phyloP scores from a whole-genome alignment of 495 filamentous ascomycete genomes.

The Amphirosellinia nigrospora region DNA sequence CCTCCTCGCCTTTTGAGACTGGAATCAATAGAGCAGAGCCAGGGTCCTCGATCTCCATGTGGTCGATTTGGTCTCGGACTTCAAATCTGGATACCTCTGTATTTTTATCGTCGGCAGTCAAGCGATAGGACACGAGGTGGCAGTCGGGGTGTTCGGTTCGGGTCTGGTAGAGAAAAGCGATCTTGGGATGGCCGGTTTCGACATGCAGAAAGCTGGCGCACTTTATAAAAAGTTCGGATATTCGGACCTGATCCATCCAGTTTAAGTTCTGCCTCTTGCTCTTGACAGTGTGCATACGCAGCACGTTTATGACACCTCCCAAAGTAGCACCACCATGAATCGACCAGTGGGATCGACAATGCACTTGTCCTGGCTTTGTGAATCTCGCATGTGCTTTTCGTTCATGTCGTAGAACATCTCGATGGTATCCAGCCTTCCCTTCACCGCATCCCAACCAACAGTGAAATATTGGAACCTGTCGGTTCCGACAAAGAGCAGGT shows the following conservation, averaged over 20 bases:
- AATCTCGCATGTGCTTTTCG: conserved; percentile 81
- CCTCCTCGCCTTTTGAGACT: conserved; percentile 62
- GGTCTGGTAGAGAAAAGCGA: conserved; percentile 86
- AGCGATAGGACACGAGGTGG: conserved; percentile 63
- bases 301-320: conserved; percentile 82
- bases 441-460: conserved; percentile 75
- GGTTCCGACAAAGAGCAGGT: conserved; percentile 92
- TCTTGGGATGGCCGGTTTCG: conserved; percentile 70
- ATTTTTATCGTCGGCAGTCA: conserved; percentile 58
- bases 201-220: conserved; percentile 82
- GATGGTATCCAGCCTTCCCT: conserved; percentile 68
- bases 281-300: conserved; percentile 63
- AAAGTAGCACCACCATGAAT: conserved; percentile 85
- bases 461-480: conserved; percentile 90
- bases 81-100: conserved; percentile 53
- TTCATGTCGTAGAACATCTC: conserved; percentile 73
- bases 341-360: conserved; percentile 81
- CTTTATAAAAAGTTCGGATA: conserved; percentile 86
- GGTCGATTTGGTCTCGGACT: conserved; percentile 53
- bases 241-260: conserved; percentile 72
- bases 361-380: conserved; percentile 75
- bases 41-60: conserved; percentile 67
- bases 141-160: conserved; percentile 66
- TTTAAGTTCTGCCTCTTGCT: conserved; percentile 62
- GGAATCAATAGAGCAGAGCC: conserved; percentile 86